phyloP scores from a whole-genome alignment of 2,329 filamentous ascomycete species.

The Penicillium sp. region DNA sequence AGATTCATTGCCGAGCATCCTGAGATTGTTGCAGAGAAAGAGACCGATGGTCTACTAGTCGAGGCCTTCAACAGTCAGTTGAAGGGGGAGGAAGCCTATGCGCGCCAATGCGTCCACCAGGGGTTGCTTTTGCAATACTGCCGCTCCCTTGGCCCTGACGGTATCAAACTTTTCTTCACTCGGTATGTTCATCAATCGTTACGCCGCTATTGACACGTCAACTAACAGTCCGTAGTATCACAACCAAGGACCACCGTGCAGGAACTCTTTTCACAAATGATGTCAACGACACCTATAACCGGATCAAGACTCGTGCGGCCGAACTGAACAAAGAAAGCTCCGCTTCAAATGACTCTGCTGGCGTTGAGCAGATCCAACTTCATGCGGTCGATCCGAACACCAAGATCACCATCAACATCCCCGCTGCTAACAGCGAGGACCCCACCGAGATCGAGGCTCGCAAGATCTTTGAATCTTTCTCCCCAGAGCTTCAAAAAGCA shows the following conservation, averaged over 20 bases:
- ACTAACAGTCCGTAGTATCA: conserved; percentile 51
- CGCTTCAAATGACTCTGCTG: conserved; percentile 49
- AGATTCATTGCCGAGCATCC: conserved; percentile 75
- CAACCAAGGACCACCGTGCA: conserved; percentile 81
- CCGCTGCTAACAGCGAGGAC: conserved; percentile 61
- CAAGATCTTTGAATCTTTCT: conserved; percentile 76
- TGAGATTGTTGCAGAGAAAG: conserved; percentile 70
- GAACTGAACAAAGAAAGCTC: conserved; percentile 62
- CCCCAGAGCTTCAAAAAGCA: conserved; percentile 72
- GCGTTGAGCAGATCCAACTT: conserved; percentile 92
- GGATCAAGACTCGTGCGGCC: conserved; percentile 68
- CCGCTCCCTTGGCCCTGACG: conserved; percentile 77
- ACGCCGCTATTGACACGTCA: neutral
- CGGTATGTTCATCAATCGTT: conserved; percentile 43
- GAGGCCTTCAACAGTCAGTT: conserved; percentile 87
- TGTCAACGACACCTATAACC: conserved; percentile 77
- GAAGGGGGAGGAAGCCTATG: conserved; percentile 60
- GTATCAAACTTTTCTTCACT: conserved; percentile 91
- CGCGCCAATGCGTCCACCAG: conserved; percentile 86
- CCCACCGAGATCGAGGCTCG: conserved; percentile 57
- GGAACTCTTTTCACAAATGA: conserved; percentile 88
- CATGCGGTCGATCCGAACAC: conserved; percentile 93
- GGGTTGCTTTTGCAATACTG: conserved; percentile 92
- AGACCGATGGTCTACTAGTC: conserved; percentile 85
- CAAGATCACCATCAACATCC: conserved; percentile 81